Evolutionary conservation across 352 stramenopile genomes (phyloP).

Genomic region (Plasmopara viticola): DNA sequence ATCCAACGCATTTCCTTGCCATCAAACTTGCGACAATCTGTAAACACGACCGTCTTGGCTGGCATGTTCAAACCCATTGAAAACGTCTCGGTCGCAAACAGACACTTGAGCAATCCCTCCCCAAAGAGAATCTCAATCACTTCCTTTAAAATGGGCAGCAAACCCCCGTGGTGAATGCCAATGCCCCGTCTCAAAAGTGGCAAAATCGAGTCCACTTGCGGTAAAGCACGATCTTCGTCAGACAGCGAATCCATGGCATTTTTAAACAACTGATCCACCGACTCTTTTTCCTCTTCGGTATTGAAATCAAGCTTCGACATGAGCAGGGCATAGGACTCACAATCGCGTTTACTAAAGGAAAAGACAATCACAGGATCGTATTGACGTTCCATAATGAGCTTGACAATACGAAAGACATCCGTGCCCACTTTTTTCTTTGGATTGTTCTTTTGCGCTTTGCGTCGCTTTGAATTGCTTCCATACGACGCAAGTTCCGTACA

Average conservation of each 20-base stretch:
- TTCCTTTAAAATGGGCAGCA: constrained; percentile 99
- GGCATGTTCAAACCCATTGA: constrained; percentile 99
- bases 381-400: constrained; percentile 96
- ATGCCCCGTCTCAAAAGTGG: constrained; percentile 97
- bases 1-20: constrained; percentile 95
- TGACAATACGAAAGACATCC: constrained; percentile 98
- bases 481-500: constrained; percentile 76
- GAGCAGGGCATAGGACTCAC: constrained; percentile 89
- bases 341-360: constrained; percentile 99
- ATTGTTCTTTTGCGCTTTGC: constrained; percentile 43
- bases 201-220: constrained; percentile 96
- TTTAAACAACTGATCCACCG: constrained; percentile 95
- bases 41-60: constrained; percentile 99
- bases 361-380: constrained; percentile 99
- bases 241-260: constrained; percentile 97
- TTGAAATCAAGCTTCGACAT: constrained; percentile 96
- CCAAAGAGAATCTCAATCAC: constrained; percentile 90
- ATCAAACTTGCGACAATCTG: constrained; percentile 94
- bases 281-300: constrained; percentile 96
- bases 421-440: constrained; percentile 89
- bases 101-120: constrained; percentile 96
- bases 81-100: constrained; percentile 98
- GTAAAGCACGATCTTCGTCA: constrained; percentile 96
- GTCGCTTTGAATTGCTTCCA: constrained; percentile 68
- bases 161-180: constrained; percentile 98